Evolutionary conservation across 2,329 filamentous ascomycete species (phyloP).

Genomic region (Cadophora sp.): DNA sequence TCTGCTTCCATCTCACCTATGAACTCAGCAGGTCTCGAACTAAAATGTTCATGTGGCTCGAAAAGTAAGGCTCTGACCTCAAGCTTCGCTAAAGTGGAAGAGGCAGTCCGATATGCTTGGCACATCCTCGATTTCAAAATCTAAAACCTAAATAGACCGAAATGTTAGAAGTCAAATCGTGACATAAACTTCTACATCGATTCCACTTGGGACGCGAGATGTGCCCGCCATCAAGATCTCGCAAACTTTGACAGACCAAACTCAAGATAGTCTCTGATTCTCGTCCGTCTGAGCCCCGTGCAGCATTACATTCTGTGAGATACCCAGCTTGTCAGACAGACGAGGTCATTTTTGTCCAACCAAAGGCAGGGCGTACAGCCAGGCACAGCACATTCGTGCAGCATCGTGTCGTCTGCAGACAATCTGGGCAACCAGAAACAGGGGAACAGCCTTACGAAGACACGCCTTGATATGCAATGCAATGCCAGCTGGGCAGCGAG

Average conservation of each 20-base stretch:
- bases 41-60: not conserved
- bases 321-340: not conserved
- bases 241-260: no score
- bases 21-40: not conserved
- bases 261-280: no score
- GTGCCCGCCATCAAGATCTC: no score
- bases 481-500: conserved; percentile 18
- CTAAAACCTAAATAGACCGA: no score
- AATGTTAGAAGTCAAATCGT: no score
- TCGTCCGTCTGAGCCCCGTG: no score
- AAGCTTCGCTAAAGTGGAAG: not conserved
- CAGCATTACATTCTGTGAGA: no score
- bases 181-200: no score
- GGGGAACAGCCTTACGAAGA: not conserved
- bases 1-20: not conserved
- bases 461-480: conserved; percentile 4
- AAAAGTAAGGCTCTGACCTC: not conserved
- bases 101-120: not conserved
- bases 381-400: conserved; percentile 15
- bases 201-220: no score
- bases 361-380: not conserved
- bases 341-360: not conserved
- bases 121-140: no score
- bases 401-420: conserved; percentile 9
- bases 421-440: not conserved